Percentiles rank a stretch among this genome's conserved stretches.
These are phyloP conservation scores for Coniosporium apollinis DNA, from an alignment of 495 filamentous ascomycete species.

Conservation along the genomic window DNA sequence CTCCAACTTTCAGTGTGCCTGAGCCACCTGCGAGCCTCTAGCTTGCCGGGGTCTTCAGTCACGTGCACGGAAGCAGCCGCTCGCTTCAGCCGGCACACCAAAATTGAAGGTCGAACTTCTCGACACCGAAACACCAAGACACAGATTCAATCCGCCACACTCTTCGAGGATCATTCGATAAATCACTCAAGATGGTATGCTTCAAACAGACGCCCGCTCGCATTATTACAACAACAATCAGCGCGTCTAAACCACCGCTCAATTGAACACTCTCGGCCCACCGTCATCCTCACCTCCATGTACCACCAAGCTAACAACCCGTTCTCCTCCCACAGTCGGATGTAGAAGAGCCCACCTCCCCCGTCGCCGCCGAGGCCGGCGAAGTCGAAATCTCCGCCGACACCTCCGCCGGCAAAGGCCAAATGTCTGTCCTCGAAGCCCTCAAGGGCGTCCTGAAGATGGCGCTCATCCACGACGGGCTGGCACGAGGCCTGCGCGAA, in stretches of 20 bases:
- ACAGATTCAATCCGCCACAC: too few relatives aligned
- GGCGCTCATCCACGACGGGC: conserved; percentile 97
- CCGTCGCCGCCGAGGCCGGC: conserved; percentile 42
- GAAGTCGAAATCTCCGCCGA: conserved; percentile 88
- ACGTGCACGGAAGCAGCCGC: too few relatives aligned
- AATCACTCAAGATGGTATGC: conserved; percentile 8
- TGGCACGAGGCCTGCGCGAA: conserved; percentile 93
- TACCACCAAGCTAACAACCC: conserved; percentile 1
- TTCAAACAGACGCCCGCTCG: too few relatives aligned
- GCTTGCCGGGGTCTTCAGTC: too few relatives aligned
- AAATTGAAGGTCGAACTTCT: too few relatives aligned
- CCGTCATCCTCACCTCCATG: background rate
- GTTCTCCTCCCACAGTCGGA: conserved; percentile 37
- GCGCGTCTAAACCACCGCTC: background rate
- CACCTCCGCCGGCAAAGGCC: conserved; percentile 57
- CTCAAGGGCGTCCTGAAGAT: conserved; percentile 96
- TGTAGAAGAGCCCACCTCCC: conserved; percentile 71
- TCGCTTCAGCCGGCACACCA: too few relatives aligned
- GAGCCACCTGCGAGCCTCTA: too few relatives aligned
- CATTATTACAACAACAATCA: too few relatives aligned
- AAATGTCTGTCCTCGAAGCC: conserved; percentile 95
- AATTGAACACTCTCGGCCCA: background rate
- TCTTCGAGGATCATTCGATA: conserved; percentile 50
- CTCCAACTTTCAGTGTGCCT: too few relatives aligned
- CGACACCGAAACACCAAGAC: too few relatives aligned